phyloP scores from a whole-genome alignment of 1,284 basidiomycete genomes.

The Ceratobasidium sp. region DNA sequence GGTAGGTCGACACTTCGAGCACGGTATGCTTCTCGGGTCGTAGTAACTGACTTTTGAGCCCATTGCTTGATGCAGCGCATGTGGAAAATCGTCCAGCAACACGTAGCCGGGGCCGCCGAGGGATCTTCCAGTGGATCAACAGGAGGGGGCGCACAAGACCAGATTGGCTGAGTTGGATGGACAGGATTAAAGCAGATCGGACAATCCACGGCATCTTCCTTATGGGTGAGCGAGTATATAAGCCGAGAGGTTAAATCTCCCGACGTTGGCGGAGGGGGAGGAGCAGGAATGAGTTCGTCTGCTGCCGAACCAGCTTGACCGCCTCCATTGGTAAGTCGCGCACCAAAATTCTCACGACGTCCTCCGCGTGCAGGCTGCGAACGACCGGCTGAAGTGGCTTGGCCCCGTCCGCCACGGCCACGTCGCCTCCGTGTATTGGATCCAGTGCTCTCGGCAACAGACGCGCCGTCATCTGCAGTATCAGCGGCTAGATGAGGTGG shows the following conservation, averaged over 20 bases:
- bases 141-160: slow-evolving; percentile 79
- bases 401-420: slow-evolving; percentile 14
- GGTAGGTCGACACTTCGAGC: slow-evolving; percentile 76
- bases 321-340: slow-evolving; percentile 28
- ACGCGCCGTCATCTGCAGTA: slow-evolving; percentile 26
- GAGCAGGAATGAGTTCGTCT: slow-evolving; percentile 5
- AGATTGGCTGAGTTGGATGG: slow-evolving; percentile 77
- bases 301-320: not conserved
- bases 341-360: slow-evolving; percentile 43
- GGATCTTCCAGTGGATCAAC: slow-evolving; percentile 55
- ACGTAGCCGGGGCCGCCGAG: slow-evolving; percentile 62
- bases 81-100: slow-evolving; percentile 89
- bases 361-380: slow-evolving; percentile 22
- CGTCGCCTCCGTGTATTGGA: slow-evolving; percentile 19
- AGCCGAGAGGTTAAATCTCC: slow-evolving; percentile 77
- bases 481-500: slow-evolving; percentile 30
- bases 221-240: slow-evolving; percentile 69
- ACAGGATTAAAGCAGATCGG: slow-evolving; percentile 83
- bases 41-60: slow-evolving; percentile 75
- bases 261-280: slow-evolving; percentile 26
- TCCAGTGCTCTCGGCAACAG: slow-evolving; percentile 36
- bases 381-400: slow-evolving; percentile 6
- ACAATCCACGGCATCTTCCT: slow-evolving; percentile 68
- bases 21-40: slow-evolving; percentile 79
- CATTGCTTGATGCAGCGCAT: slow-evolving; percentile 83